These are phyloP conservation scores for Trichoderma hamatum DNA, from an alignment of 2,329 filamentous ascomycete species.

Conservation along the genomic window DNA sequence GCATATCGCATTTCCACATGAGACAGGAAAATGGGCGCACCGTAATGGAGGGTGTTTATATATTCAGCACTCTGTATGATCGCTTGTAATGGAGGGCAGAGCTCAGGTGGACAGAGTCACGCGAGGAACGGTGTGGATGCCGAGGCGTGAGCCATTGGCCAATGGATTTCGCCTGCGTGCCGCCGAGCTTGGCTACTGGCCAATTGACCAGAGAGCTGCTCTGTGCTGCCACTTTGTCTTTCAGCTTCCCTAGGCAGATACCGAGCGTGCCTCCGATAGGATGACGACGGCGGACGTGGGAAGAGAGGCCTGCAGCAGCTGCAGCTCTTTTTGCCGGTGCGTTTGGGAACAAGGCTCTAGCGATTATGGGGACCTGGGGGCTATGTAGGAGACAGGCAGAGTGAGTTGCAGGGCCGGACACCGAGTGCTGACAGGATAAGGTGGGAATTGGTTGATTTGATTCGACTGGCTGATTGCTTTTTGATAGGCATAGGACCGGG, in stretches of 20 bases:
- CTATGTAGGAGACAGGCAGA: background rate
- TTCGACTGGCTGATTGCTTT: background rate
- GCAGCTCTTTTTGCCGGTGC: background rate
- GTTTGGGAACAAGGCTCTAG: background rate
- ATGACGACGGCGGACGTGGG: background rate
- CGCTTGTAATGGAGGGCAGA: background rate
- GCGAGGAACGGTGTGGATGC: constrained; percentile 26
- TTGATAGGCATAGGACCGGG: background rate
- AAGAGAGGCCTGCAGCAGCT: background rate
- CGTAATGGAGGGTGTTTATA: background rate
- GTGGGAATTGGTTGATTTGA: background rate
- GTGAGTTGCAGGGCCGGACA: background rate
- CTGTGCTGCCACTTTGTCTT: background rate
- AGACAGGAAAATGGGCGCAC: background rate
- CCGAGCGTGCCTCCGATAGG: constrained; percentile 3
- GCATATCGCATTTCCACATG: background rate
- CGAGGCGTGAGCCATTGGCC: constrained; percentile 26
- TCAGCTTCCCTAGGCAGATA: constrained; percentile 10
- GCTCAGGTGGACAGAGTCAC: constrained; percentile 27
- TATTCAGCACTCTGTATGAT: background rate
- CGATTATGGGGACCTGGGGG: background rate
- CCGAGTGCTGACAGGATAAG: background rate
- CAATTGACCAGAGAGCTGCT: constrained; percentile 13
- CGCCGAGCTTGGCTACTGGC: constrained; percentile 19
- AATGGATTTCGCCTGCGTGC: constrained; percentile 18